These are phyloP conservation scores for Chlorella sorokiniana DNA, from an alignment of 139 green algal genomes.

Conservation along the genomic window DNA sequence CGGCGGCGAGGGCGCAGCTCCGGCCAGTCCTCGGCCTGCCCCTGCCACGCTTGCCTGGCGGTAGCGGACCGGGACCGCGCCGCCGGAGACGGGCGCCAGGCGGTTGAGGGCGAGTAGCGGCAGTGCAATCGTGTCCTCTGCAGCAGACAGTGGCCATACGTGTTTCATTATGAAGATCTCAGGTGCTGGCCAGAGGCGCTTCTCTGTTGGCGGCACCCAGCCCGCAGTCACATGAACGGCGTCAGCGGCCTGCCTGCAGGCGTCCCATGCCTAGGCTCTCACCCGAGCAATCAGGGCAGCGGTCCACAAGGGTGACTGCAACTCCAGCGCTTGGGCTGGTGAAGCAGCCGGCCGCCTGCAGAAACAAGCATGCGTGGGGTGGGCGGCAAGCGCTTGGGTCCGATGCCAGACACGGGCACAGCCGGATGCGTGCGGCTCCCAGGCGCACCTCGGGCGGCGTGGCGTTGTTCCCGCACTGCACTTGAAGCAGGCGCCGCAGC, in stretches of 20 bases:
- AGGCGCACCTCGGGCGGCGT: neutral
- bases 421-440: neutral
- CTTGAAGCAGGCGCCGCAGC: conserved; percentile 23
- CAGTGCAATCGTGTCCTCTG: neutral
- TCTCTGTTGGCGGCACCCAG: neutral
- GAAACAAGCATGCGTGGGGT: neutral
- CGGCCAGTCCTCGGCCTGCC: neutral
- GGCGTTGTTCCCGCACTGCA: conserved; percentile 7
- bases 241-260: too few relatives aligned
- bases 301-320: neutral
- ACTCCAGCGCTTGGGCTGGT: too few relatives aligned
- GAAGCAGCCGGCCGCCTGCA: neutral
- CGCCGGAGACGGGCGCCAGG: neutral
- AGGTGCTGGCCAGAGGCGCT: neutral
- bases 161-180: neutral
- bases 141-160: neutral
- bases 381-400: neutral
- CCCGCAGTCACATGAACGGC: neutral
- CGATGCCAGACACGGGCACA: neutral
- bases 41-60: neutral
- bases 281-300: neutral
- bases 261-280: too few relatives aligned
- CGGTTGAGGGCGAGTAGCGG: neutral
- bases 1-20: neutral
- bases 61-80: neutral